Percentiles rank a stretch among this genome's conserved stretches.
These are phyloP conservation scores for Cercospora beticola DNA, from an alignment of 2,329 filamentous ascomycete species.

Conservation along the genomic window DNA sequence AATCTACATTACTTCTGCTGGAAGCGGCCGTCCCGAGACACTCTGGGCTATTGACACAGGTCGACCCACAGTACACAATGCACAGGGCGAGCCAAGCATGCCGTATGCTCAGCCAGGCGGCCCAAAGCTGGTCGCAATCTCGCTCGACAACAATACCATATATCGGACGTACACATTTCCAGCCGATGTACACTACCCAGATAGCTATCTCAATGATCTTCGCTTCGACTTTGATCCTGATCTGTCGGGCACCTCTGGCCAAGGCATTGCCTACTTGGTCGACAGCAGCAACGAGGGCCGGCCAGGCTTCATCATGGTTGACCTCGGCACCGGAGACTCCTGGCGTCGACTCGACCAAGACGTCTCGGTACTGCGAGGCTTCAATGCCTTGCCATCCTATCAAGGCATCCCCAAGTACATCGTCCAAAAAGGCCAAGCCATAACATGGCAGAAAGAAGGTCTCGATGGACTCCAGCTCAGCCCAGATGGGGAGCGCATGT, in stretches of 20 bases:
- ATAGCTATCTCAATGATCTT: constrained; percentile 50
- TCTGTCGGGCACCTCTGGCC: constrained; percentile 39
- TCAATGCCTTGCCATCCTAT: constrained; percentile 36
- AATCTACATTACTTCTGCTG: constrained; percentile 46
- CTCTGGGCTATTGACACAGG: constrained; percentile 50
- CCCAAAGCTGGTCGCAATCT: constrained; percentile 48
- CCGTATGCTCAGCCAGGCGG: constrained; percentile 49
- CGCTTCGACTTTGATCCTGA: constrained; percentile 49
- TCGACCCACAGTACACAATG: constrained; percentile 45
- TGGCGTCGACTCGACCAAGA: constrained; percentile 44
- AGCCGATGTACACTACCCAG: constrained; percentile 45
- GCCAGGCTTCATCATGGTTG: constrained; percentile 49
- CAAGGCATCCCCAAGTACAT: constrained; percentile 37
- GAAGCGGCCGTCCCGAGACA: constrained; percentile 40
- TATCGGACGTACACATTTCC: constrained; percentile 47
- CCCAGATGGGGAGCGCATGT: constrained; percentile 42
- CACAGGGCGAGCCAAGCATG: constrained; percentile 41
- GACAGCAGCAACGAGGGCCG: constrained; percentile 50
- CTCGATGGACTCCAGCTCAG: constrained; percentile 43
- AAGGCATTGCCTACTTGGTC: constrained; percentile 48
- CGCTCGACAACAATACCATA: constrained; percentile 44
- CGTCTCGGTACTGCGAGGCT: constrained; percentile 34
- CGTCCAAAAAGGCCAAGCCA: constrained; percentile 29
- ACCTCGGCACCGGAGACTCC: constrained; percentile 44
- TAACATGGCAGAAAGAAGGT: constrained; percentile 36